Percentiles rank a stretch among this genome's conserved stretches.
Evolutionary conservation across 139 green algal species (phyloP).

Genomic region (Chlorella ohadii): DNA sequence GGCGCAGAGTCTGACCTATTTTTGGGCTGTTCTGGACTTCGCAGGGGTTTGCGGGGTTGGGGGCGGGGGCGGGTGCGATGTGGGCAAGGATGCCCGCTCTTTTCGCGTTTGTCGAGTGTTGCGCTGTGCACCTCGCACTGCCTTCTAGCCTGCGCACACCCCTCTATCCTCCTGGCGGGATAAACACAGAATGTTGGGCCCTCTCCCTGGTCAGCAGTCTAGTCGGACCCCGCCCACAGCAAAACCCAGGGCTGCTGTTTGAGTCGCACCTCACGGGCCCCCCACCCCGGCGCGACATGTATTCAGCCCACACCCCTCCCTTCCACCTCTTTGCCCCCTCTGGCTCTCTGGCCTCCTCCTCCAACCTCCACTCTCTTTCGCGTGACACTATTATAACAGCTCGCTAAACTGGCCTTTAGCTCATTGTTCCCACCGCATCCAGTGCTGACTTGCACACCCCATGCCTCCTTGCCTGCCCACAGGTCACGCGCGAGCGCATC

Average conservation of each 20-base stretch:
- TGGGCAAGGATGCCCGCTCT: no score
- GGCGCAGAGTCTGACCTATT: no score
- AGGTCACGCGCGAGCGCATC: conserved; percentile 96
- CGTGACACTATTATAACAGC: no score
- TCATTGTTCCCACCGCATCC: no score
- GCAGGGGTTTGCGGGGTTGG: no score
- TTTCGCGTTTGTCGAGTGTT: no score
- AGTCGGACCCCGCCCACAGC: conserved; percentile 38
- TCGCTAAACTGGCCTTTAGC: no score
- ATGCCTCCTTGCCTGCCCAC: conserved; percentile 5
- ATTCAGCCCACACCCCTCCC: conserved; percentile 2
- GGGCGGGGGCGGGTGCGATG: no score
- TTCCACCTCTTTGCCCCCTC: background rate
- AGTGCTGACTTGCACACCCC: no score
- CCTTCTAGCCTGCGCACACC: no score
- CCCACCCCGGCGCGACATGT: background rate
- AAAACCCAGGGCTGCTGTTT: background rate
- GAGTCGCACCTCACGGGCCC: background rate
- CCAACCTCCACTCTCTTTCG: background rate
- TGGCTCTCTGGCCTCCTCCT: background rate
- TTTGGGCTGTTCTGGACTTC: no score
- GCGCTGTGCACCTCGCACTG: no score
- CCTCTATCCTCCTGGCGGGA: conserved; percentile 7
- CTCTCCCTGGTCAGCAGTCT: conserved; percentile 14
- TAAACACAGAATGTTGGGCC: background rate